phyloP scores from a whole-genome alignment of 306 rosid genomes.

The Quercus glauca region DNA sequence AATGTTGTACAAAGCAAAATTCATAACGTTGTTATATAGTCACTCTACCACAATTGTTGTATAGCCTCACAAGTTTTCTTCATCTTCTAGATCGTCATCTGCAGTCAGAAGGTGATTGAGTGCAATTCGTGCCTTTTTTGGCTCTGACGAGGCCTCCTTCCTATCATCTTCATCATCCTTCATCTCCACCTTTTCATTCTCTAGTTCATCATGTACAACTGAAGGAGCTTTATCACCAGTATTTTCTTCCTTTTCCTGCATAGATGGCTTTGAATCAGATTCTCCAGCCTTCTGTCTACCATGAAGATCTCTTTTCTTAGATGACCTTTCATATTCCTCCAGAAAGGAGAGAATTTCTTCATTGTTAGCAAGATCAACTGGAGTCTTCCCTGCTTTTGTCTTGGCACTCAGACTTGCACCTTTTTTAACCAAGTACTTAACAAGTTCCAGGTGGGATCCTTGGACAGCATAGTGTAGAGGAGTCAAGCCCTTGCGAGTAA shows the following conservation, averaged over 20 bases:
- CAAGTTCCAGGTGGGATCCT: conserved; percentile 75
- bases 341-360: conserved; percentile 63
- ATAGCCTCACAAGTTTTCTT: conserved; percentile 23
- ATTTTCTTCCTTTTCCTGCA: conserved; percentile 35
- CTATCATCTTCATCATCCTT: conserved; percentile 43
- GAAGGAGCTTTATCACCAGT: conserved; percentile 29
- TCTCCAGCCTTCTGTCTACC: conserved; percentile 39
- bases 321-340: conserved; percentile 44
- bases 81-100: conserved; percentile 65
- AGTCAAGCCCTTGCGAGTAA: conserved; percentile 82
- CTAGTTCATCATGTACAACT: conserved; percentile 35
- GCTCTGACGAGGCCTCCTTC: conserved; percentile 40
- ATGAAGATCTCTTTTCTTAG: conserved; percentile 41
- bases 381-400: conserved; percentile 79
- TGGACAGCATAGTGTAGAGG: conserved; percentile 83
- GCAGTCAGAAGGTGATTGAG: conserved; percentile 68
- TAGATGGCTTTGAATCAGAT: conserved; percentile 38
- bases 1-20: not conserved
- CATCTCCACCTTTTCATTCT: conserved; percentile 51
- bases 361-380: conserved; percentile 67
- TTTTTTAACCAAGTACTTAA: conserved; percentile 78
- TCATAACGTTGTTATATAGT: not conserved
- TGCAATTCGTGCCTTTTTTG: conserved; percentile 55
- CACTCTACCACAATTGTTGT: conserved; percentile 6
- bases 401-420: conserved; percentile 60